Evolutionary conservation across 2,329 filamentous ascomycete genomes (phyloP).

Genomic region (Sporothrix mexicana): DNA sequence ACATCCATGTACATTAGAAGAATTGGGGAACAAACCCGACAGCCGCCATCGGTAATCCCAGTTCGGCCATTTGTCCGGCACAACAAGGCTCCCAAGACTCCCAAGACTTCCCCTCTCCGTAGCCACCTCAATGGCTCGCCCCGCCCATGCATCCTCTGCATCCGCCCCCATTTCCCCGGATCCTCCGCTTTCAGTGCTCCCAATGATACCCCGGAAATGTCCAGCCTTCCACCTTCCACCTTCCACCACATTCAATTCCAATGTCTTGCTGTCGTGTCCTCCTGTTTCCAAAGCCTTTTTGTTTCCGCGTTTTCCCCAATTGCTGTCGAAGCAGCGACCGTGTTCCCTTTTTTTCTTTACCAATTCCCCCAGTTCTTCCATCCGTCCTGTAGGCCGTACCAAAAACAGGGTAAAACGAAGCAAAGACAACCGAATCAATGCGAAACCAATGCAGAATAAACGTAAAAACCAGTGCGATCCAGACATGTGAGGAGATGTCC

Average conservation of each 20-base stretch:
- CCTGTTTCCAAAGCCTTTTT: too few relatives aligned
- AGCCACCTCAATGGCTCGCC: not conserved
- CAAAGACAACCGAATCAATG: not conserved
- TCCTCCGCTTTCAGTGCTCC: conserved; percentile 11
- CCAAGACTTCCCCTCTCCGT: not conserved
- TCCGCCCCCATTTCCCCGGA: conserved; percentile 8
- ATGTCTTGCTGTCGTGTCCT: not conserved
- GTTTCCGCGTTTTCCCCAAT: not conserved
- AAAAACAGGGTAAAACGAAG: not conserved
- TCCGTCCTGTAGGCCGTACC: not conserved
- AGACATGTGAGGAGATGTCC: not conserved
- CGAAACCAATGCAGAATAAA: not conserved
- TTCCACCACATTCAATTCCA: not conserved
- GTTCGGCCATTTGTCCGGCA: conserved; percentile 9
- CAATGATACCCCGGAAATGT: conserved; percentile 7
- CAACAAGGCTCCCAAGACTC: not conserved
- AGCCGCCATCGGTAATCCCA: not conserved
- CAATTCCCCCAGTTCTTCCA: not conserved
- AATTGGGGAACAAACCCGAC: not conserved
- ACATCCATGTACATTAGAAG: not conserved
- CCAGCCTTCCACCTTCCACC: not conserved
- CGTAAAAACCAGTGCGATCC: not conserved
- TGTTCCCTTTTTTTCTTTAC: not conserved
- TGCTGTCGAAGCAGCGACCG: not conserved
- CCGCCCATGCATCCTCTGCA: not conserved